Base-by-base conservation (phyloP, 2,329 filamentous ascomycete species). In the Fusarium sambucinum region DNA sequence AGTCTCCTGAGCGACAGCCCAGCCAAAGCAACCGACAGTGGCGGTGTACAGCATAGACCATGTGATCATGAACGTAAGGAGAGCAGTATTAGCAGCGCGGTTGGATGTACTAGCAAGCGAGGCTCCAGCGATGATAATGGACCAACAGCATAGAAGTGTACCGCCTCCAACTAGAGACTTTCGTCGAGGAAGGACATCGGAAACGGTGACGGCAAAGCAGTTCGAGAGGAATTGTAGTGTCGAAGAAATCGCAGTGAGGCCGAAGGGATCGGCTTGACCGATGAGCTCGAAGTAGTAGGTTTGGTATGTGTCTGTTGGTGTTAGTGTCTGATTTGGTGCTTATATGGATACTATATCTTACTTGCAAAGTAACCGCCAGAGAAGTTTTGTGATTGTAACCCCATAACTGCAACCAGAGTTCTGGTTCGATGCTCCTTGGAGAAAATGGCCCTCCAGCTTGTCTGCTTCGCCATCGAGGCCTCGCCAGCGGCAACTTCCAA, bases 281-380 rank as follows among this genome's bases (percentile, higher is more conserved):
- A 76, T 76, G 60, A 76, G 73, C 21, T 76, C 73, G 37, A 76
- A 76, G 30, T 76, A 76, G 41, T 76, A 76, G 0, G 74, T 76
- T 54, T 76, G 74, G 16, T 76, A 75, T 0, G 73, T 75, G 44
- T 75, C 73, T 74, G 32, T 1, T 6, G 12, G 7, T 2, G 12
- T 72, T n/a, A 63, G 44, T 17, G n/a, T 2, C 7, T 25, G 3
- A 1, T 7, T 1, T 1, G 10, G 6, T 0, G 0, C 1, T n/a
- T n/a, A 4, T 5, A 2, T 1, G 2, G 1, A 4, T 8, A 12
- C 6, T 3, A 1, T 16, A 6, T 72, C 73, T 63, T 50, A 75
- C 73, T 74, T 7, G 74, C 74, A 57, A 76, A 75, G 32, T 76
- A 76, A 7, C 74, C 74, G 9, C 74, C 74, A 7, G 74, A 75